phyloP scores from a whole-genome alignment of 2,329 filamentous ascomycete genomes.

The Epichloe coenophiala region DNA sequence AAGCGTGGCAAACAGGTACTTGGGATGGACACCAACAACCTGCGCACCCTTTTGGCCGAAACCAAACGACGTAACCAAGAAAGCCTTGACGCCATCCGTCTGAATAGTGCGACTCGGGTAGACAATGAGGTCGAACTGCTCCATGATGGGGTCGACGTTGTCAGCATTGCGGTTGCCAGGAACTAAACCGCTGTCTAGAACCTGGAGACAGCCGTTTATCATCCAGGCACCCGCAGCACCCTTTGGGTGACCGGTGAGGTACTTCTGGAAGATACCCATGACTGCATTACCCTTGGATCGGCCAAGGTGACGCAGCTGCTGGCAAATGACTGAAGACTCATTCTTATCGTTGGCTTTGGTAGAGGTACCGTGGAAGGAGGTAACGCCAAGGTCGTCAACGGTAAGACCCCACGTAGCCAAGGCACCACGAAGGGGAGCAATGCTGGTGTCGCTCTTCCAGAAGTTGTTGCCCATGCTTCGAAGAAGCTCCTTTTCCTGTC shows the following conservation, averaged over 20 bases:
- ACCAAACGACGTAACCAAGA: slow-evolving; percentile 97
- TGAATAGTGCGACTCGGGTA: slow-evolving; percentile 93
- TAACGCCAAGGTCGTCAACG: slow-evolving; percentile 86
- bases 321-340: slow-evolving; percentile 92
- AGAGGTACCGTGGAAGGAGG: slow-evolving; percentile 97
- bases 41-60: slow-evolving; percentile 99
- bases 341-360: slow-evolving; percentile 99
- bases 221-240: slow-evolving; percentile 99
- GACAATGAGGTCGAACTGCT: slow-evolving; percentile 95
- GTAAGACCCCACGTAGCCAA: slow-evolving; percentile 97
- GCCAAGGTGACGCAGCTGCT: slow-evolving; percentile 89
- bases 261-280: slow-evolving; percentile 98
- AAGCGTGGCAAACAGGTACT: slow-evolving; percentile 89
- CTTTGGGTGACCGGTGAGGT: slow-evolving; percentile 96
- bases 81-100: slow-evolving; percentile 95
- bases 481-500: slow-evolving; percentile 88
- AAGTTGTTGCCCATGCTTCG: slow-evolving; percentile 94
- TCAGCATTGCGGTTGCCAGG: slow-evolving; percentile 97
- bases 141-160: slow-evolving; percentile 92
- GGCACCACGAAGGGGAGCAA: slow-evolving; percentile 89
- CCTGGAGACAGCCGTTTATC: slow-evolving; percentile 96
- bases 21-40: slow-evolving; percentile 91
- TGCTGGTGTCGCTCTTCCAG: slow-evolving; percentile 91
- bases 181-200: slow-evolving; percentile 85
- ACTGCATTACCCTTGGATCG: slow-evolving; percentile 94